phyloP scores from a whole-genome alignment of 1,284 basidiomycete genomes.

The Melampsora americana region DNA sequence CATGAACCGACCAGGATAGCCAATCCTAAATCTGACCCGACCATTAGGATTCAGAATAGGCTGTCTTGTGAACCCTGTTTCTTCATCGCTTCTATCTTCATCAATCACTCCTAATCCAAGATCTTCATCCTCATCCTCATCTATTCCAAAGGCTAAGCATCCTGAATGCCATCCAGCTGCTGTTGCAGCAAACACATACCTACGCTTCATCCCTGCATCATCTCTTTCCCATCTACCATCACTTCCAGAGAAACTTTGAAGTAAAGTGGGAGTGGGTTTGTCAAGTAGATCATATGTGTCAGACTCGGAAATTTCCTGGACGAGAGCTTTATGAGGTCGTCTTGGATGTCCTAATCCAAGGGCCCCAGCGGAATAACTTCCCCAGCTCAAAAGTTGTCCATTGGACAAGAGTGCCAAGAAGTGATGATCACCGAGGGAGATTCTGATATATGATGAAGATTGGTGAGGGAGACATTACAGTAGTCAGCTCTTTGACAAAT shows the following conservation, averaged over 20 bases:
- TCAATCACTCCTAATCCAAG: conserved; percentile 24
- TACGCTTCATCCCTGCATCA: neutral
- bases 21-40: conserved; percentile 26
- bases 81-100: neutral
- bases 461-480: neutral
- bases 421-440: conserved; percentile 38
- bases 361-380: conserved; percentile 33
- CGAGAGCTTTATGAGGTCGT: conserved; percentile 22
- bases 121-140: conserved; percentile 34
- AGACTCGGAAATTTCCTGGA: neutral
- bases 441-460: conserved; percentile 8
- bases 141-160: conserved; percentile 29
- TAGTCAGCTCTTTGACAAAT: neutral
- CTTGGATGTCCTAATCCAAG: conserved; percentile 20
- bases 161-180: conserved; percentile 41
- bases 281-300: neutral
- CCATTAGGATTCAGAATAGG: conserved; percentile 3
- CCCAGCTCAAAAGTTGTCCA: conserved; percentile 39
- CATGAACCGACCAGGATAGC: conserved; percentile 26
- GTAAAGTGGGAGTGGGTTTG: conserved; percentile 16
- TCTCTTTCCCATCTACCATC: neutral
- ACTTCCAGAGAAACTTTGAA: conserved; percentile 31
- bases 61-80: neutral
- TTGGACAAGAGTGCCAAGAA: conserved; percentile 28
- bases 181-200: conserved; percentile 32